Evolutionary conservation across 2,329 filamentous ascomycete species (phyloP), one percentile per base, ranked within the genome.

Genomic region (Ceratocystis variospora): DNA sequence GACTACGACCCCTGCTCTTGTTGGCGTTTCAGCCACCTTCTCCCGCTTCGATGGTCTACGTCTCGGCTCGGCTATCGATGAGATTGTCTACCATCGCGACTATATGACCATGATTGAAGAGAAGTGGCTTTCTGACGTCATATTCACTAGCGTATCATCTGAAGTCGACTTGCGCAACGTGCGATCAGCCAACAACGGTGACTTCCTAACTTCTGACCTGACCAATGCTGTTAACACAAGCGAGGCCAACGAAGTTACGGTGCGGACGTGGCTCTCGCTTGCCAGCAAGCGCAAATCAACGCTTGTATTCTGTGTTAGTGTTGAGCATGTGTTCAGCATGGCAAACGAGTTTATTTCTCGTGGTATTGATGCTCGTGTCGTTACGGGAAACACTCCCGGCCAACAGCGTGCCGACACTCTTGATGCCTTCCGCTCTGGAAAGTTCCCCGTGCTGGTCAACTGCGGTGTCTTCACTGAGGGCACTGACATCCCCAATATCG

Each of bases 381-480:
- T 99, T n/a, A 96, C 91, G 0, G 86, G 90, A 19, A 84, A 89
- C 31, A 97, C 94, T 0, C 80, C 83, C 7, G 84, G 83, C 68
- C 74, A 82, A n/a, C 80, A 87, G 63, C 83, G 94, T 57, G 81
- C 83, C 63, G 80, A 87, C 63, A 83, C 84, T 0, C 79, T 99
- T 1, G 85, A 89, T 41, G 83, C 83, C 1, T 99, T 99, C 75
- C 88, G 83, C 70, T 80, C 78, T 1, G 83, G 86, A 6, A 25
- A 46, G 22, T 97, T 89, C 69, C 90, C 90, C 0, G 90, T 99
- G 0, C 80, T 99, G 15, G 77, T 99, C 63, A 99, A 99, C 73
- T 97, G 94, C 72, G 92, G 92, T 7, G 89, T 99, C 50, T 97
- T 96, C 72, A 97, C 93, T 0, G 94, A 99, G 77, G 94, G 94